phyloP scores from a whole-genome alignment of 1,284 basidiomycete species.

The Xerocomus minutiporus region DNA sequence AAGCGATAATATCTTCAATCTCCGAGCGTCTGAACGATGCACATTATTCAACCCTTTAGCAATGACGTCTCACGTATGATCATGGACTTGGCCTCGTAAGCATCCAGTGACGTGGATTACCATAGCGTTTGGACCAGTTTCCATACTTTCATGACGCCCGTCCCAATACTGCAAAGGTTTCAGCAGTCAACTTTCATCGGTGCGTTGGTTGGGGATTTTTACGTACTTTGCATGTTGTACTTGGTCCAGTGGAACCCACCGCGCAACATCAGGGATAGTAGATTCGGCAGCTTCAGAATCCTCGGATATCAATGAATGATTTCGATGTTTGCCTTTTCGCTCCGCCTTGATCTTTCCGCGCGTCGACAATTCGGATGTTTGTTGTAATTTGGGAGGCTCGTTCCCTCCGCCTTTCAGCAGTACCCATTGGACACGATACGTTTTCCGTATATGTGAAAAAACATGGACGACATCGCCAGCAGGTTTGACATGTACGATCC shows the following conservation, averaged over 20 bases:
- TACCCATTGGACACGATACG: conserved; percentile 78
- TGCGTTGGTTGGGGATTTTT: not conserved
- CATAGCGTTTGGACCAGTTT: conserved; percentile 35
- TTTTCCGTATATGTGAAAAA: conserved; percentile 90
- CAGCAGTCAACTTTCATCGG: conserved; percentile 1
- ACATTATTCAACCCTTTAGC: not conserved
- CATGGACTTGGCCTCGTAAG: not conserved
- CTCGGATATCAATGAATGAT: conserved; percentile 2
- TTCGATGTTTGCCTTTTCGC: conserved; percentile 14
- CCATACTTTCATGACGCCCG: conserved; percentile 62
- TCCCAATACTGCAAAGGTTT: conserved; percentile 45
- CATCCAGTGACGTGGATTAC: conserved; percentile 1
- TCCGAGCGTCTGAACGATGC: not conserved
- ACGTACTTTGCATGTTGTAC: conserved; percentile 64
- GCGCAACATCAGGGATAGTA: conserved; percentile 14
- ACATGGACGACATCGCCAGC: conserved; percentile 73
- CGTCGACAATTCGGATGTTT: not conserved
- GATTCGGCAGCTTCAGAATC: conserved; percentile 12
- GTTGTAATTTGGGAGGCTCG: conserved; percentile 35
- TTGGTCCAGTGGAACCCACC: conserved; percentile 53
- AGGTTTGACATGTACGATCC: conserved; percentile 44
- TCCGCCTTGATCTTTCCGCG: conserved; percentile 1
- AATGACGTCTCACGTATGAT: not conserved
- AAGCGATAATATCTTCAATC: not conserved
- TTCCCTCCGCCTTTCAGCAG: conserved; percentile 49